Evolutionary conservation across 129 eudicot genomes (phyloP).

Genomic region (Flaveria ramosissima): DNA sequence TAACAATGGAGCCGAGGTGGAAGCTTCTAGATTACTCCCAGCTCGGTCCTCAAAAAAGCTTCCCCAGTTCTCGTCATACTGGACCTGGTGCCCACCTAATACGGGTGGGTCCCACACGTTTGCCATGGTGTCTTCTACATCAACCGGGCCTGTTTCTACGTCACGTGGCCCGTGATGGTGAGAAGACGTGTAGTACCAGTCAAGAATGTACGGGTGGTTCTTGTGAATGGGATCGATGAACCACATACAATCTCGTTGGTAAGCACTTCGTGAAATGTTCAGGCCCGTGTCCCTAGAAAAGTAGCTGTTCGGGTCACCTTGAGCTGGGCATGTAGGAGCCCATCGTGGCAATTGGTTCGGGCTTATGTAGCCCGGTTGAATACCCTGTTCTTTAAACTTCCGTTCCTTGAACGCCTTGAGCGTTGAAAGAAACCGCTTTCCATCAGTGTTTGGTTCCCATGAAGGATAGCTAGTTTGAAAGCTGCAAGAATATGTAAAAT

Average conservation of each 20-base stretch:
- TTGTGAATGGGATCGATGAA: not conserved
- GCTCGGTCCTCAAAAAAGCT: slow-evolving; percentile 51
- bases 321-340: not conserved
- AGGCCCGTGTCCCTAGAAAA: slow-evolving; percentile 2
- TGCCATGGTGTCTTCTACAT: slow-evolving; percentile 30
- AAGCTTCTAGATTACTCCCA: slow-evolving; percentile 54
- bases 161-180: not conserved
- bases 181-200: slow-evolving; percentile 18
- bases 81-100: slow-evolving; percentile 30
- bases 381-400: slow-evolving; percentile 55
- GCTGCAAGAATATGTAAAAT: slow-evolving; percentile 44
- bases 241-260: slow-evolving; percentile 3
- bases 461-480: slow-evolving; percentile 84
- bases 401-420: slow-evolving; percentile 67
- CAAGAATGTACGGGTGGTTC: slow-evolving; percentile 12
- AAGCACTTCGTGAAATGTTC: not conserved
- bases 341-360: slow-evolving; percentile 32
- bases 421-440: slow-evolving; percentile 67
- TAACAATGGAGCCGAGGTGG: slow-evolving; percentile 70
- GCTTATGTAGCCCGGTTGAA: slow-evolving; percentile 40
- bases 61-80: slow-evolving; percentile 63
- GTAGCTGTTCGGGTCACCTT: slow-evolving; percentile 10
- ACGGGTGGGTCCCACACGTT: slow-evolving; percentile 54
- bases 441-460: slow-evolving; percentile 74
- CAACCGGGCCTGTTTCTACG: slow-evolving; percentile 23